A percentile compares a stretch with the other conserved stretches of the same genome.
phyloP scores from a whole-genome alignment of 306 rosid species.

The Prinsepia uniflora region DNA sequence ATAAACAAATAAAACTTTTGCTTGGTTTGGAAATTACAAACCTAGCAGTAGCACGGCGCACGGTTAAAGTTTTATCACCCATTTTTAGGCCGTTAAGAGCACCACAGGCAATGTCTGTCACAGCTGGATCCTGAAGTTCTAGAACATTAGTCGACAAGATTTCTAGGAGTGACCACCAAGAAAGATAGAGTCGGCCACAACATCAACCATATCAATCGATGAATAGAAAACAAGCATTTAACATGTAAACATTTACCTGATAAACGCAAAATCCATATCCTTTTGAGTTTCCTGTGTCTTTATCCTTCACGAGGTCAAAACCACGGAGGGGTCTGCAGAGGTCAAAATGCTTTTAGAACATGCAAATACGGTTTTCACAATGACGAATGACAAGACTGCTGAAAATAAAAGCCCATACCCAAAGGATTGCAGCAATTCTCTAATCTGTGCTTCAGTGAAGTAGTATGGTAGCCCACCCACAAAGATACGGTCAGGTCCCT shows the following conservation, averaged over 20 bases:
- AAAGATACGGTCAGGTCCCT: constrained; percentile 80
- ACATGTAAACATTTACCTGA: constrained; percentile 48
- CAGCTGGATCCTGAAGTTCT: constrained; percentile 62
- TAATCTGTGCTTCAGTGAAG: constrained; percentile 71
- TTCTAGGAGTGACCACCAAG: constrained; percentile 7
- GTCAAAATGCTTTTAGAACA: constrained; percentile 23
- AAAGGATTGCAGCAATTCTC: constrained; percentile 67
- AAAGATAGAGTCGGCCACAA: not conserved
- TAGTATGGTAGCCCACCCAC: constrained; percentile 83
- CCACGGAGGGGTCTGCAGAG: constrained; percentile 65
- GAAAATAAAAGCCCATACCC: constrained; percentile 43
- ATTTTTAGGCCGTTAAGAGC: constrained; percentile 77
- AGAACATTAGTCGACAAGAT: constrained; percentile 21
- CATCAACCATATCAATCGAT: constrained; percentile 7
- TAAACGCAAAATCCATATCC: constrained; percentile 83
- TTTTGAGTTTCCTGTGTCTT: constrained; percentile 77
- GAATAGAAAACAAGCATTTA: not conserved
- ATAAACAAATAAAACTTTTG: not conserved
- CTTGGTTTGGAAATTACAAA: constrained; percentile 25
- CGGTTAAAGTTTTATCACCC: constrained; percentile 86
- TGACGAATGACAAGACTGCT: not conserved
- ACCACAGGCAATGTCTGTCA: constrained; percentile 74
- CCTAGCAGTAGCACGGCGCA: constrained; percentile 75
- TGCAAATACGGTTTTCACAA: constrained; percentile 11
- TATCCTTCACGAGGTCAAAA: constrained; percentile 75